Base-by-base conservation (phyloP, 768 basidiomycete species). In the Mycena amicta region DNA sequence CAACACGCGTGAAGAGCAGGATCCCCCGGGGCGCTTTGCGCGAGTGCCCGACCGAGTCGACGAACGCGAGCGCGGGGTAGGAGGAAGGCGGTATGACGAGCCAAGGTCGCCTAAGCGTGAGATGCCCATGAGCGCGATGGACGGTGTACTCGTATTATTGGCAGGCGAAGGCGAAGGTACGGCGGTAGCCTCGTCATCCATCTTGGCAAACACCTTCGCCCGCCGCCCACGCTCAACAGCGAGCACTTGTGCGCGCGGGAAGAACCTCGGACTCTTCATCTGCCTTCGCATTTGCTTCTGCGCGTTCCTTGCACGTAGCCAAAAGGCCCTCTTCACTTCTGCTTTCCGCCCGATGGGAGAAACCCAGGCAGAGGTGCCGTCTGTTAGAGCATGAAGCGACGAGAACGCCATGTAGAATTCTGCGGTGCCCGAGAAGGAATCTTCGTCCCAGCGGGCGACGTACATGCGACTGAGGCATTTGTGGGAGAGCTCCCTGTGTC, bases 231-330 rank as follows among this genome's bases (percentile, higher is more conserved):
- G 62, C 41, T 63, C 53, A 13, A 50, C 28, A 23, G 55, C 63
- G 28, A 64, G 40, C 20, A 64, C 49, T 39, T 56, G 60, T 15
- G 67, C 60, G 3, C 67, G 62, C n/a, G 49, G 37, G 22, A 63
- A 40, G 3, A 67, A 57, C 28, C 66, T 53, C 18, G 56, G 56
- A 33, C 65, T 66, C 27, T 56, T 54, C 5, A 57, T 61, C 31
- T 58, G 57, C 46, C 41, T 51, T 0, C 54, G 33, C 53, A 63
- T 67, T 50, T 67, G 67, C 4, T 46, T 29, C 33, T 63, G 58
- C n/a, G 50, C 64, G 15, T 53, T 47, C 26, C 57, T 55, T 1
- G 60, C 62, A 13, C 67, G 67, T 40, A 64, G 51, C 67, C 67
- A 67, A 50, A 67, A 66, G 5, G 47, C 23, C 13, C n/a, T 49